These are phyloP conservation scores for Elsinoe ampelina DNA, from an alignment of 2,329 filamentous ascomycete species.

Conservation along the genomic window DNA sequence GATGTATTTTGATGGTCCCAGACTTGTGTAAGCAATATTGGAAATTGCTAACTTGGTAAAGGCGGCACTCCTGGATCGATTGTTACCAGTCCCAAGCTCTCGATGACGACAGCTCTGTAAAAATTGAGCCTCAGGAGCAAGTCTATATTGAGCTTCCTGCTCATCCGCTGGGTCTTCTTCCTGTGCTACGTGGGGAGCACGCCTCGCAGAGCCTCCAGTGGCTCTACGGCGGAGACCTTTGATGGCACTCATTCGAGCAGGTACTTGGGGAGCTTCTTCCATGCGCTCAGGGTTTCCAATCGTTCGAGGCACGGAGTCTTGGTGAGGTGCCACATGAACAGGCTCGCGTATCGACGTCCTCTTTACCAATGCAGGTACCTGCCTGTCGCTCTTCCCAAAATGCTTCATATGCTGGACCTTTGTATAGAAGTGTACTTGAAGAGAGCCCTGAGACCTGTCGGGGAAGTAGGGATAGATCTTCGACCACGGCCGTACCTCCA, in stretches of 20 bases:
- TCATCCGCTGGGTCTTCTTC: no score
- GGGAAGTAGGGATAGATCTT: slow-evolving; percentile 28
- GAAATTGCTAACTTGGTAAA: slow-evolving; percentile 24
- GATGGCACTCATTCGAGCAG: background rate
- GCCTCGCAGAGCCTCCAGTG: background rate
- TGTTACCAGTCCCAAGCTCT: background rate
- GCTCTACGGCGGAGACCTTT: background rate
- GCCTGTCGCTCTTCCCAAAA: background rate
- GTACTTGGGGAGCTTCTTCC: background rate
- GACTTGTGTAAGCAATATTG: slow-evolving; percentile 25
- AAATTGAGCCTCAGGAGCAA: background rate
- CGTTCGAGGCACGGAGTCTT: background rate
- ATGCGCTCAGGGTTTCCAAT: background rate
- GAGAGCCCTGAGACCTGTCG: slow-evolving; percentile 22
- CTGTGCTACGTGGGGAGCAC: background rate
- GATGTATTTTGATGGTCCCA: slow-evolving; percentile 41
- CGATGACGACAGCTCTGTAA: background rate
- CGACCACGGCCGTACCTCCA: slow-evolving; percentile 28
- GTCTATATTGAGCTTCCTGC: background rate
- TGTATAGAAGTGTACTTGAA: slow-evolving; percentile 20
- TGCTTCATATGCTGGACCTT: slow-evolving; percentile 1
- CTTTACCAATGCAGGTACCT: no score
- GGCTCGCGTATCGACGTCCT: no score
- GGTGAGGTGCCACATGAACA: no score
- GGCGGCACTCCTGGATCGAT: background rate